Conservation (phyloP, 1,284 basidiomycete genomes). For the Puccinia hordei region DNA sequence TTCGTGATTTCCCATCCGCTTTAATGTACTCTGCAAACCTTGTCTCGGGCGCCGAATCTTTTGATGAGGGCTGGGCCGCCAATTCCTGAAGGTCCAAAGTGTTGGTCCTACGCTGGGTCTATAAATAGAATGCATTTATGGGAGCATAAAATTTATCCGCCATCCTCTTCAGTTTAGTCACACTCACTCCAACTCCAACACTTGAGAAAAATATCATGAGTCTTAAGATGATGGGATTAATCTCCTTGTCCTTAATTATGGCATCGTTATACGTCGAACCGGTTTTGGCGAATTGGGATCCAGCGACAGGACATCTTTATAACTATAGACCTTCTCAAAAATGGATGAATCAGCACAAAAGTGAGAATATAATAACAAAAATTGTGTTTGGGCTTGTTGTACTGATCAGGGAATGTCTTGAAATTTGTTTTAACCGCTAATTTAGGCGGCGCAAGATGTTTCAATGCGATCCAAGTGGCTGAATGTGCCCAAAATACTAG, state of each 20-base stretch:
- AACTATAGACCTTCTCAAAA: slow-evolving; percentile 26
- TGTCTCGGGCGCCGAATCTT: too few relatives aligned
- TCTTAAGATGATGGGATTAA: background rate
- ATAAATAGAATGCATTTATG: background rate
- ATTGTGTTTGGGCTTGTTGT: background rate
- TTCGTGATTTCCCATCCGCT: too few relatives aligned
- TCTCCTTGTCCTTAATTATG: slow-evolving; percentile 8
- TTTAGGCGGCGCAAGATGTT: slow-evolving; percentile 15
- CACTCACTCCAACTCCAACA: too few relatives aligned
- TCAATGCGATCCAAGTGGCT: slow-evolving; percentile 30
- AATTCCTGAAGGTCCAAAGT: too few relatives aligned
- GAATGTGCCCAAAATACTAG: slow-evolving; percentile 42
- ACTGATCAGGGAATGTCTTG: background rate
- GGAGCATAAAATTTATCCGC: background rate
- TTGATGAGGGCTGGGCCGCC: too few relatives aligned
- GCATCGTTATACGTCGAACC: background rate
- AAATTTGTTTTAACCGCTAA: background rate
- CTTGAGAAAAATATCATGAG: background rate
- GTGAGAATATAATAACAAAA: background rate
- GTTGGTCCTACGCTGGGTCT: background rate
- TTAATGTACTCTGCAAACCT: too few relatives aligned
- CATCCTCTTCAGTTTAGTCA: background rate
- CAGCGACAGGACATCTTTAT: slow-evolving; percentile 37
- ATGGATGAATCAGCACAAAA: slow-evolving; percentile 24
- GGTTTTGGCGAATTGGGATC: slow-evolving; percentile 47